Evolutionary conservation across 1,139 yeast genomes (phyloP), one percentile per base, ranked within the genome.

Genomic region (Pichia sp.): DNA sequence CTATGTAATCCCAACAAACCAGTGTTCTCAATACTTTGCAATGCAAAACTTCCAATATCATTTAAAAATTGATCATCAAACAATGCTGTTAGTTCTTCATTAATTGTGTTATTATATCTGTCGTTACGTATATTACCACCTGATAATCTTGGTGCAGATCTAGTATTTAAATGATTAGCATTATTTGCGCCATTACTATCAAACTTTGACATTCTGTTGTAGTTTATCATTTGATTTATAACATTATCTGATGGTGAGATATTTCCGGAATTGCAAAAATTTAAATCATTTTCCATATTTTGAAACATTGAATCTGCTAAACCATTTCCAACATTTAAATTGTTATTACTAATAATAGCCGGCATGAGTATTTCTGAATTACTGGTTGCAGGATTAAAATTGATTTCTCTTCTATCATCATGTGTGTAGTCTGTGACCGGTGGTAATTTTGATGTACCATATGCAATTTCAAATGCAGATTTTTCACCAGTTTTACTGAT

Each of bases 391-490:
- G 51, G 43, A 42, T 51, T 51, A 24, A 48, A 51, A 30, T 42
- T 48, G n/a, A 48, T 48, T 38, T 48, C 51, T 28, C 48, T 42
- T 32, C 49, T 35, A 40, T 45, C 35, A 22, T 45, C 45, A 26
- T 49, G 53, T 2, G 55, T 51, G 40, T 49, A 60, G 48, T 61
- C 64, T 6, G 64, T 61, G 32, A 61, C 64, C 4, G 64, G 64
- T 4, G 64, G 64, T 37, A 61, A 47, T 37, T 59, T 60, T 2
- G 64, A 58, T 2, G 64, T 60, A 50, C 64, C 64, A 49, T 60
- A 61, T 11, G 64, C 64, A 47, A 61, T 61, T 33, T 59, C 64
- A 45, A 61, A 61, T 3, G 64, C 64, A 39, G 48, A 43, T 32
- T 46, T 46, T 26, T 37, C 45, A n/a, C 29, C 43, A 25, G 34